Evolutionary conservation across 1,284 basidiomycete genomes (phyloP), one percentile per base, ranked within the genome.

Genomic region (Omphalotus olearius): DNA sequence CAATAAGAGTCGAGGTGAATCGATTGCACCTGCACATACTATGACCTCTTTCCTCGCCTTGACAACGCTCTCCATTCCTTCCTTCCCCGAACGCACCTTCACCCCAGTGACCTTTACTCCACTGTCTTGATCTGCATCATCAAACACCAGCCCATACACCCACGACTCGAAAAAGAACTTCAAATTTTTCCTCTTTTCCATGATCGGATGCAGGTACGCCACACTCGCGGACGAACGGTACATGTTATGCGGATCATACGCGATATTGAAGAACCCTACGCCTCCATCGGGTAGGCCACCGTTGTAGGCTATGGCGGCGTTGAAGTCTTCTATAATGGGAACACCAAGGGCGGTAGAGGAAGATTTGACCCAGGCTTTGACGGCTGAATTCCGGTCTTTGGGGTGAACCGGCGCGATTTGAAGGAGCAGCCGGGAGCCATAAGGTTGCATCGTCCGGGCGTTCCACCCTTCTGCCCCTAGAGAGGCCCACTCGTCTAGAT

Each of bases 1-100:
- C 51, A 53, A 48, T 9, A 53, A 40, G 20, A 52, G 38, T 36
- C 47, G 20, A 17, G 51, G 51, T 20, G 51, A 52, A 14, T 44
- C 45, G 35, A 52, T 42, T 6, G 51, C 39, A 13, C 51, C 51
- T 25, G 51, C 51, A 18, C 25, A 47, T 11, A 52, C 11, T 9
- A 52, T 47, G 16, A 52, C 51, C 23, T 47, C 51, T 18, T 47
- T 47, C 17, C 13, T 42, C 28, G 45, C 45, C 14, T 47, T 47
- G 6, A 47, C 17, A 7, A 33, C 48, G 17, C 17, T 13, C 17
- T 37, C 30, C 23, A 25, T 20, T 39, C 46, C 46, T 26, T 40
- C 30, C 35, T 45, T 33, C 9, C 9, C n/a, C 35, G 45, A 46
- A 36, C 17, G 33, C 30, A 33, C 3, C 16, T n/a, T 16, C 30